Evolutionary conservation across 768 basidiomycete species (phyloP).

Genomic region (Psilocybe cyanescens): DNA sequence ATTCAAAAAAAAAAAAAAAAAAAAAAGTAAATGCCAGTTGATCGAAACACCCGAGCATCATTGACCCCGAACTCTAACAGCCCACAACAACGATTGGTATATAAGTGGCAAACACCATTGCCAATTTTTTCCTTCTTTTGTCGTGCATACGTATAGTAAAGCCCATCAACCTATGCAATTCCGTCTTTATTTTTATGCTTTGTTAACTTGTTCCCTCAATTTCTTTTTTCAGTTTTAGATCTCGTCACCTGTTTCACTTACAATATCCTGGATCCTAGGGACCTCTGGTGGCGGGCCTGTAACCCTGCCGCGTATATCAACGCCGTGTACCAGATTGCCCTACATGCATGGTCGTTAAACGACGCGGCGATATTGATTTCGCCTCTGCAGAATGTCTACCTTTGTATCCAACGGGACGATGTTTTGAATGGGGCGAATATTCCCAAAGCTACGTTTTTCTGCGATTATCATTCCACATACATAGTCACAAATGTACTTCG

Average conservation of each 20-base stretch:
- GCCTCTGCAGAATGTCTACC: conserved; percentile 65
- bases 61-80: not conserved
- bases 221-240: too few species aligned
- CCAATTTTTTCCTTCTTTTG: too few species aligned
- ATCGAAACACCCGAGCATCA: not conserved
- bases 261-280: not conserved
- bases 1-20: too few species aligned
- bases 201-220: not conserved
- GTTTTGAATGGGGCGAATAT: conserved; percentile 53
- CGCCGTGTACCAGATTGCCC: conserved; percentile 47
- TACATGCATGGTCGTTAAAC: conserved; percentile 70
- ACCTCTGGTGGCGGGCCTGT: too few species aligned
- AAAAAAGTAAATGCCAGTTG: too few species aligned
- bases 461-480: not conserved
- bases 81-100: not conserved
- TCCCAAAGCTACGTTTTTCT: conserved; percentile 10
- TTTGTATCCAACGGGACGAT: conserved; percentile 41
- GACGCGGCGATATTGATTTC: conserved; percentile 54
- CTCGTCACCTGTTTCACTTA: not conserved
- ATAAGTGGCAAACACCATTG: too few species aligned
- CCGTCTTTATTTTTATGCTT: not conserved
- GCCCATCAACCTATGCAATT: not conserved
- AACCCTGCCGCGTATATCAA: conserved; percentile 62
- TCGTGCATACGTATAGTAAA: not conserved
- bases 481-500: too few species aligned